Evolutionary conservation across 306 rosid species (phyloP).

Genomic region (Lathyrus sativus): DNA sequence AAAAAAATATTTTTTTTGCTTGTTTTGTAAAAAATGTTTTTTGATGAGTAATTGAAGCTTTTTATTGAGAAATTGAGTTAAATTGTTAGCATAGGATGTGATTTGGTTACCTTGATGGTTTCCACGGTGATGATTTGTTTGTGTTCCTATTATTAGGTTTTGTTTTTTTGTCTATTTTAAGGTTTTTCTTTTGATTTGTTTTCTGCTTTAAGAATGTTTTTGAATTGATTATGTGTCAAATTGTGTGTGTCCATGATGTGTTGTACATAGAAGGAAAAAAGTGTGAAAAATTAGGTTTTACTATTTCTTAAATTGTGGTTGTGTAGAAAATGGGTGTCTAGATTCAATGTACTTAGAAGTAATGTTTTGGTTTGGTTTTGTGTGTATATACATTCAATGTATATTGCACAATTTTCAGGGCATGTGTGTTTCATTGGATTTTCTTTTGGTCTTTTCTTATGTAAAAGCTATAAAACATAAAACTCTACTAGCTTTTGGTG

Average conservation of each 20-base stretch:
- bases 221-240: slow-evolving; percentile 22
- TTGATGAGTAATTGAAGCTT: neutral
- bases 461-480: slow-evolving; percentile 20
- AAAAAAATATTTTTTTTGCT: neutral
- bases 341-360: slow-evolving; percentile 44
- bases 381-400: slow-evolving; percentile 37
- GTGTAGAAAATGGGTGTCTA: slow-evolving; percentile 36
- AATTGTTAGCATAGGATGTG: slow-evolving; percentile 10
- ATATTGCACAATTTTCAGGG: slow-evolving; percentile 16
- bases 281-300: neutral
- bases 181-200: neutral
- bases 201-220: slow-evolving; percentile 9
- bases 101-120: slow-evolving; percentile 33
- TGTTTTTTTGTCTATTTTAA: slow-evolving; percentile 10
- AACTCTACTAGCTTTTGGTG: slow-evolving; percentile 4
- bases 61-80: slow-evolving; percentile 15
- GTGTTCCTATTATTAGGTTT: slow-evolving; percentile 35
- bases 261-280: too few species aligned
- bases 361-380: slow-evolving; percentile 34
- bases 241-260: neutral
- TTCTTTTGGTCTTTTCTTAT: slow-evolving; percentile 28
- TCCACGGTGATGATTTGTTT: slow-evolving; percentile 12
- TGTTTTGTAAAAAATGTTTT: neutral
- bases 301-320: slow-evolving; percentile 17
- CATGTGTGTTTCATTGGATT: slow-evolving; percentile 22